A percentile compares a stretch with the other conserved stretches of the same genome.
Evolutionary conservation across 2,329 filamentous ascomycete species (phyloP).

Genomic region (Trichophyton simii): DNA sequence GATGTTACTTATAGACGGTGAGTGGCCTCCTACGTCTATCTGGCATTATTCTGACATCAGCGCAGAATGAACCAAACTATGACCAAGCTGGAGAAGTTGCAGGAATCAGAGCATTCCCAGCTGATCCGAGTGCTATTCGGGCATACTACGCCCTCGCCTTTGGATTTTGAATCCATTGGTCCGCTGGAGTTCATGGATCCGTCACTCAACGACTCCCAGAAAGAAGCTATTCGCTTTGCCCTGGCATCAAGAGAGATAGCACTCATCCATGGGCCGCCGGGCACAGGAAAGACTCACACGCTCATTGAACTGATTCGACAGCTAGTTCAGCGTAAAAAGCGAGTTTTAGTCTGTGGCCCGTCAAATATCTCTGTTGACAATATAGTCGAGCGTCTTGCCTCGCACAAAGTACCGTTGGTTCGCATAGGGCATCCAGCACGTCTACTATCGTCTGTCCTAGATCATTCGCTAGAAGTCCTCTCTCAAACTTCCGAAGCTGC

Average conservation of each 20-base stretch:
- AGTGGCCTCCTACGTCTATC: constrained; percentile 9
- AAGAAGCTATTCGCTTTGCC: constrained; percentile 62
- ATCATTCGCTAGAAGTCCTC: constrained; percentile 80
- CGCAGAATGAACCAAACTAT: constrained; percentile 52
- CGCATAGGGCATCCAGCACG: constrained; percentile 87
- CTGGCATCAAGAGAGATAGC: constrained; percentile 69
- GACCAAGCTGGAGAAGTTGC: constrained; percentile 44
- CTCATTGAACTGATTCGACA: constrained; percentile 93
- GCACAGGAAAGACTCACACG: constrained; percentile 94
- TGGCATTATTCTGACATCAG: constrained; percentile 7
- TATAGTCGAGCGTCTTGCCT: constrained; percentile 80
- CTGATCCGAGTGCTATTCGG: constrained; percentile 52
- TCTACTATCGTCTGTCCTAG: constrained; percentile 72
- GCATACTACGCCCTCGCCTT: constrained; percentile 41
- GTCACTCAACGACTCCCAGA: constrained; percentile 48
- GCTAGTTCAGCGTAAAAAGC: constrained; percentile 57
- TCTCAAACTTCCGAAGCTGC: constrained; percentile 85
- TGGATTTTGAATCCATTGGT: constrained; percentile 34
- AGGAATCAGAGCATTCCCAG: constrained; percentile 43
- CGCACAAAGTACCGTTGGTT: constrained; percentile 74
- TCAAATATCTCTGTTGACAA: constrained; percentile 98
- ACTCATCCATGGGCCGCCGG: constrained; percentile 87
- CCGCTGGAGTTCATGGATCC: constrained; percentile 44
- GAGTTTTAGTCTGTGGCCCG: constrained; percentile 85
- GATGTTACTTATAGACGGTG: constrained; percentile 53